phyloP scores from a whole-genome alignment of 805 yeast species.

The Yamadazyma kitorensis region DNA sequence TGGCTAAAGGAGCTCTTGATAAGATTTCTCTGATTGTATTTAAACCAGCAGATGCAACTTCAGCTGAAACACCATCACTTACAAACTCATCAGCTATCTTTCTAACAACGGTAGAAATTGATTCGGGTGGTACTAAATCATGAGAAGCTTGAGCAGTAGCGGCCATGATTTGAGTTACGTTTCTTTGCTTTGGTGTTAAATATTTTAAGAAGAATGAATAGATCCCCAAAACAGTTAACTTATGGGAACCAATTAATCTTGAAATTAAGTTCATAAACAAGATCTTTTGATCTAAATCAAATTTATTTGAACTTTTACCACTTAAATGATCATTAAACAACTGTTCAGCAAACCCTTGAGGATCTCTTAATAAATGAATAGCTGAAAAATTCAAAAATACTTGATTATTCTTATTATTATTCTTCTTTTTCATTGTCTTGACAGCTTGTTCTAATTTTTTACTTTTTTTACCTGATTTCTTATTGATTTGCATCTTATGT shows the following conservation, averaged over 20 bases:
- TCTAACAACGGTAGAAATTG: slow-evolving; percentile 72
- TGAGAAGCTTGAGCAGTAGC: slow-evolving; percentile 96
- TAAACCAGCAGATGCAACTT: slow-evolving; percentile 97
- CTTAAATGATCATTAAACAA: slow-evolving; percentile 71
- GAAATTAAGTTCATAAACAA: slow-evolving; percentile 84
- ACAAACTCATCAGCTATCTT: slow-evolving; percentile 97
- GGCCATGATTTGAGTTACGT: slow-evolving; percentile 95
- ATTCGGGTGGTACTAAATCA: slow-evolving; percentile 96
- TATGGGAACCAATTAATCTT: slow-evolving; percentile 90
- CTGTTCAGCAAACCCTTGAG: slow-evolving; percentile 94
- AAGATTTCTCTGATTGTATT: slow-evolving; percentile 93
- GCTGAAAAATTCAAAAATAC: slow-evolving; percentile 90
- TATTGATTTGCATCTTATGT: slow-evolving; percentile 81
- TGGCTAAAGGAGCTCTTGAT: slow-evolving; percentile 91
- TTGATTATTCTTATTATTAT: slow-evolving; percentile 49
- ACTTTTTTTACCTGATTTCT: slow-evolving; percentile 75
- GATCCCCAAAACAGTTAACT: slow-evolving; percentile 82
- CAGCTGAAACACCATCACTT: slow-evolving; percentile 96
- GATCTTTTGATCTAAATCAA: slow-evolving; percentile 85
- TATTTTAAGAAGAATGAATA: slow-evolving; percentile 87
- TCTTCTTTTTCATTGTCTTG: slow-evolving; percentile 64
- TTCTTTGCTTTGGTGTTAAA: slow-evolving; percentile 88
- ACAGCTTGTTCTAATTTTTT: slow-evolving; percentile 77
- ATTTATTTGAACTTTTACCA: slow-evolving; percentile 64
- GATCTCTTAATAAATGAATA: slow-evolving; percentile 89